Evolutionary conservation across 140 eudicot species (phyloP).

Genomic region (Anethum foeniculum): DNA sequence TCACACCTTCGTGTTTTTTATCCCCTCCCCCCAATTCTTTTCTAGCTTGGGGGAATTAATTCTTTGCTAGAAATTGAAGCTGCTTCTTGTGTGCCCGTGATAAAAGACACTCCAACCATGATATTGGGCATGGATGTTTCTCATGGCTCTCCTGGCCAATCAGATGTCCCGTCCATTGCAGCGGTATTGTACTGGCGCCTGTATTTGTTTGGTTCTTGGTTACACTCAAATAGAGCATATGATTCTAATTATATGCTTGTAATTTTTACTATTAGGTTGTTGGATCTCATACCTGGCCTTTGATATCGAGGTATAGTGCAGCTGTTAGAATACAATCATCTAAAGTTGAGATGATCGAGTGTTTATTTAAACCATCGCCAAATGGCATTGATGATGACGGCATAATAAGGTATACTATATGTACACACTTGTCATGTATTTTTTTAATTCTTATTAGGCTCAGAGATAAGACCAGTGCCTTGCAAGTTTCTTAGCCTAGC

Average conservation of each 20-base stretch:
- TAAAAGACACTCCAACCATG: constrained; percentile 79
- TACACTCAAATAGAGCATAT: constrained; percentile 9
- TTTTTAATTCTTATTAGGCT: too few species aligned
- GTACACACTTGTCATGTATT: too few species aligned
- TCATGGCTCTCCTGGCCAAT: constrained; percentile 45
- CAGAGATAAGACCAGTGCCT: too few species aligned
- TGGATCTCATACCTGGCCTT: constrained; percentile 84
- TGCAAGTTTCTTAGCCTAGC: too few species aligned
- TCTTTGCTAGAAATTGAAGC: constrained; percentile 71
- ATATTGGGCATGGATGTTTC: constrained; percentile 76
- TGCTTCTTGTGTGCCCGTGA: constrained; percentile 41
- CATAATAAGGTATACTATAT: constrained; percentile 58
- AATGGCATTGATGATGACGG: constrained; percentile 71
- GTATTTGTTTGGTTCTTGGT: not conserved
- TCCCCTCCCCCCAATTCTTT: not conserved
- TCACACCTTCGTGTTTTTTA: not conserved
- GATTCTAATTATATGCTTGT: constrained; percentile 4
- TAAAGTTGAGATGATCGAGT: constrained; percentile 72
- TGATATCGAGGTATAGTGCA: constrained; percentile 83
- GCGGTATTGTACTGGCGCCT: constrained; percentile 47
- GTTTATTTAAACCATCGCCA: constrained; percentile 58
- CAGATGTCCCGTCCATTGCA: constrained; percentile 83
- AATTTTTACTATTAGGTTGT: constrained; percentile 50
- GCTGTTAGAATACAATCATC: constrained; percentile 78
- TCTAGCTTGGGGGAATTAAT: constrained; percentile 83